Evolutionary conservation across 129 eudicot species (phyloP).

Genomic region (Cynara cardunculus): DNA sequence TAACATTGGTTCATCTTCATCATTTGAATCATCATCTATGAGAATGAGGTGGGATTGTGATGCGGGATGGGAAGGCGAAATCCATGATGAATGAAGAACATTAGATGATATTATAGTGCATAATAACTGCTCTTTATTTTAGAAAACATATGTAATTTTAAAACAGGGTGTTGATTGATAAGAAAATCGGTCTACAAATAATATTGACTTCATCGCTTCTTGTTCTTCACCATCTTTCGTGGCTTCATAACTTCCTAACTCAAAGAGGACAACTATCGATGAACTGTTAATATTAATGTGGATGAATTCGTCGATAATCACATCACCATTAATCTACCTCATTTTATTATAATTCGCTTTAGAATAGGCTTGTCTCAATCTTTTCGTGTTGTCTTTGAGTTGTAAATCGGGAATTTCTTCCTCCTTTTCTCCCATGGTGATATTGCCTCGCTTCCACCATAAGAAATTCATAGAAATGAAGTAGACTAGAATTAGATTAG

Average conservation of each 20-base stretch:
- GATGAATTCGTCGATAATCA: background rate
- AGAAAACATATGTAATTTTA: conserved; percentile 4
- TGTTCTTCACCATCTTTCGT: conserved; percentile 20
- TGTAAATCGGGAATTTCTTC: conserved; percentile 70
- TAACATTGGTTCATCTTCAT: no score
- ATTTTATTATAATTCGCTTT: conserved; percentile 81
- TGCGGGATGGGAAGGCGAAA: background rate
- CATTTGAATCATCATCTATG: no score
- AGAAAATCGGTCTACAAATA: conserved; percentile 7
- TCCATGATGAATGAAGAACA: background rate
- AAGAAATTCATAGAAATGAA: no score
- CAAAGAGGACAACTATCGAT: conserved; percentile 6
- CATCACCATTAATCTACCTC: conserved; percentile 14
- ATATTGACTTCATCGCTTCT: conserved; percentile 14
- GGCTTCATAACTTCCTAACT: conserved; percentile 21
- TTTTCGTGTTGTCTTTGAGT: conserved; percentile 65
- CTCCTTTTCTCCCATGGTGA: conserved; percentile 47
- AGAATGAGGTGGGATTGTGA: background rate
- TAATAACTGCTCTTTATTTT: background rate
- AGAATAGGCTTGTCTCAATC: conserved; percentile 79
- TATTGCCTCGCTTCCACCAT: conserved; percentile 31
- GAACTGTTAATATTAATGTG: background rate
- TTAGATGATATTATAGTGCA: background rate
- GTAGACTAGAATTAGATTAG: no score
- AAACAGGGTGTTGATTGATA: conserved; percentile 8